These are phyloP conservation scores for Ophiocordyceps polyrhachis-furcata DNA, from an alignment of 2,329 filamentous ascomycete species.

Conservation along the genomic window DNA sequence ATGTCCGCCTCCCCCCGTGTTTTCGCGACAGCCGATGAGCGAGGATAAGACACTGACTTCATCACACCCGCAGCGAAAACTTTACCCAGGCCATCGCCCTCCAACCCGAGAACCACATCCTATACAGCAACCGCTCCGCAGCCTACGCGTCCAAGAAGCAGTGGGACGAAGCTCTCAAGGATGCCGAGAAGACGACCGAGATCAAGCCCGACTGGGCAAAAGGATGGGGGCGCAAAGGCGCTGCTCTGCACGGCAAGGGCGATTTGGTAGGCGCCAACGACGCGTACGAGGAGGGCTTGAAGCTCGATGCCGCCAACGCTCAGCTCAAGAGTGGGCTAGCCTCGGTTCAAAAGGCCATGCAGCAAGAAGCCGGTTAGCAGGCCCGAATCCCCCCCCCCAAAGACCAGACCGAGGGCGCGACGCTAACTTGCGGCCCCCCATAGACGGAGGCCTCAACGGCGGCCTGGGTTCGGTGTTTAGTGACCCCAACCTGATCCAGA, in stretches of 20 bases:
- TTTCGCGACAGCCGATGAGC: background rate
- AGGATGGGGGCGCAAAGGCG: conserved; percentile 85
- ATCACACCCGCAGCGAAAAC: conserved; percentile 45
- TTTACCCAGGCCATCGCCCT: conserved; percentile 86
- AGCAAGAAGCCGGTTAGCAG: conserved; percentile 27
- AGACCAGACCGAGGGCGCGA: background rate
- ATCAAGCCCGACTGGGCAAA: conserved; percentile 98
- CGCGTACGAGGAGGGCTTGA: conserved; percentile 86
- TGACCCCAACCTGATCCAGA: conserved; percentile 75
- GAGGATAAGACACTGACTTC: background rate
- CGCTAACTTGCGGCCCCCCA: background rate
- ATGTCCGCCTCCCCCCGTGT: conserved; percentile 45
- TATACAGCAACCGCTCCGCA: conserved; percentile 92
- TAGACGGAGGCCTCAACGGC: conserved; percentile 43
- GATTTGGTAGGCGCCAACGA: conserved; percentile 73
- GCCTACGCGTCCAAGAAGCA: conserved; percentile 77
- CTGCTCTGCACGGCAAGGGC: conserved; percentile 71
- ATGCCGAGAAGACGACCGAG: conserved; percentile 84
- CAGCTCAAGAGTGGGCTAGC: conserved; percentile 80
- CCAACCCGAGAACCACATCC: conserved; percentile 81
- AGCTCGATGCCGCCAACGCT: conserved; percentile 78
- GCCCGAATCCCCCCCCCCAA: background rate
- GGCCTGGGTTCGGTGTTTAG: conserved; percentile 88
- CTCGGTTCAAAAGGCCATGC: conserved; percentile 73
- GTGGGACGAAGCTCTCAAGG: conserved; percentile 65